Evolutionary conservation across 208 protist genomes (phyloP).

Genomic region (Endotrypanum monterogeii): DNA sequence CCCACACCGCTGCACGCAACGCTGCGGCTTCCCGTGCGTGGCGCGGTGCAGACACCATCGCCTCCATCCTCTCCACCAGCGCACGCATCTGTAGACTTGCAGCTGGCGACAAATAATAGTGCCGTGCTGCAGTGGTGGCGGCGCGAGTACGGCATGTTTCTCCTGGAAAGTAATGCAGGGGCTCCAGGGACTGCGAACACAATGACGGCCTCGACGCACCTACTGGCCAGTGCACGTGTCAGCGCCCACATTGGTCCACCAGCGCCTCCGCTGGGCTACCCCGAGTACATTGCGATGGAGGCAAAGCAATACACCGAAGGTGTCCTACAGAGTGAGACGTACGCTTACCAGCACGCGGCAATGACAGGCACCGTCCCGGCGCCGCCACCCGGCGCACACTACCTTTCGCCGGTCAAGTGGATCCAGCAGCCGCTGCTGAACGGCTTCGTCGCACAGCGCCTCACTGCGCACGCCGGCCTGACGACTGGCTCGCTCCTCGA

Average conservation of each 20-base stretch:
- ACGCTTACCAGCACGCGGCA: conserved; percentile 32
- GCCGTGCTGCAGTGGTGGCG: conserved; percentile 27
- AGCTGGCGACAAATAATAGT: conserved; percentile 17
- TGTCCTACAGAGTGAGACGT: conserved; percentile 44
- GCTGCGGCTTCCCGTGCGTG: conserved; percentile 19
- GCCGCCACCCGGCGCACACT: conserved; percentile 5
- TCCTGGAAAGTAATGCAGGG: not conserved
- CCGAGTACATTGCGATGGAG: conserved; percentile 46
- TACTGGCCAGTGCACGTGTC: conserved; percentile 3
- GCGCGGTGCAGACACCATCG: not conserved
- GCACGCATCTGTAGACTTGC: conserved; percentile 7
- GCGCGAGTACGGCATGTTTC: conserved; percentile 13
- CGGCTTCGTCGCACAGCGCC: conserved; percentile 63
- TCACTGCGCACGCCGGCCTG: conserved; percentile 55
- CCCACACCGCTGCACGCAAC: conserved; percentile 19
- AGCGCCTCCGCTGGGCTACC: conserved; percentile 46
- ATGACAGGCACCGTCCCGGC: not conserved
- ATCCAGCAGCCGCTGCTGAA: conserved; percentile 67
- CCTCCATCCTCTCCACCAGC: not conserved
- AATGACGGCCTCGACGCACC: not conserved
- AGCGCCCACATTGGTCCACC: conserved; percentile 50
- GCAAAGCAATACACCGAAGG: conserved; percentile 49
- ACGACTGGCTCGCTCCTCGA: conserved; percentile 36
- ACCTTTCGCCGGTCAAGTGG: conserved; percentile 41
- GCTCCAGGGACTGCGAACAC: not conserved